phyloP scores from a whole-genome alignment of 2,329 filamentous ascomycete genomes.

The Rachicladosporium sp. region DNA sequence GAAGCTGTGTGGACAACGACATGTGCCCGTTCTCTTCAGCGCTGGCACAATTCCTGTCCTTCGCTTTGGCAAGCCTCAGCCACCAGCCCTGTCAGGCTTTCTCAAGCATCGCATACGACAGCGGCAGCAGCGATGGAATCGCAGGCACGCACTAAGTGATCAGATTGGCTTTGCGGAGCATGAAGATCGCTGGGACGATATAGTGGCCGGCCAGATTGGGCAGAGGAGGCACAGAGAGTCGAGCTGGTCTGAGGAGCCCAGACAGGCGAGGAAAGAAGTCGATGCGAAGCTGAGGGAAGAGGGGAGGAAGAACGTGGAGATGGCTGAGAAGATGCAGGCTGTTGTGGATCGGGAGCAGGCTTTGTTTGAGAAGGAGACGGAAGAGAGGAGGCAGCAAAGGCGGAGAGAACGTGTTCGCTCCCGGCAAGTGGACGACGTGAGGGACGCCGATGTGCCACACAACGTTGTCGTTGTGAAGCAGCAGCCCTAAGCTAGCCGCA shows the following conservation, averaged over 20 bases:
- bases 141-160: slow-evolving; percentile 29
- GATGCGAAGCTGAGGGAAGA: slow-evolving; percentile 12
- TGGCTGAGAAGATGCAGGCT: slow-evolving; percentile 31
- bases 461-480: too few species aligned
- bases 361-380: slow-evolving; percentile 28
- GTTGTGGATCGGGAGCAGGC: slow-evolving; percentile 38
- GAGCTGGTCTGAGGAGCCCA: slow-evolving; percentile 25
- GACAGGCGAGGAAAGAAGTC: slow-evolving; percentile 27
- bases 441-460: too few species aligned
- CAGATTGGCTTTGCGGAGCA: slow-evolving; percentile 26
- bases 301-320: slow-evolving; percentile 15
- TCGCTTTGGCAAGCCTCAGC: slow-evolving; percentile 54
- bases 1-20: slow-evolving; percentile 38
- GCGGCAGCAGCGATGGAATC: slow-evolving; percentile 32
- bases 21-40: slow-evolving; percentile 47
- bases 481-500: too few species aligned
- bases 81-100: slow-evolving; percentile 43
- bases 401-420: neutral
- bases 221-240: slow-evolving; percentile 6
- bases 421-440: neutral
- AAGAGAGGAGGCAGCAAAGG: slow-evolving; percentile 8
- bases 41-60: slow-evolving; percentile 49
- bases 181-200: slow-evolving; percentile 39
- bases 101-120: slow-evolving; percentile 40
- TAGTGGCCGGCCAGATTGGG: slow-evolving; percentile 17